Evolutionary conservation across 371 early-diverging fungal genomes (phyloP).

Genomic region (Mucor circinelloides): DNA sequence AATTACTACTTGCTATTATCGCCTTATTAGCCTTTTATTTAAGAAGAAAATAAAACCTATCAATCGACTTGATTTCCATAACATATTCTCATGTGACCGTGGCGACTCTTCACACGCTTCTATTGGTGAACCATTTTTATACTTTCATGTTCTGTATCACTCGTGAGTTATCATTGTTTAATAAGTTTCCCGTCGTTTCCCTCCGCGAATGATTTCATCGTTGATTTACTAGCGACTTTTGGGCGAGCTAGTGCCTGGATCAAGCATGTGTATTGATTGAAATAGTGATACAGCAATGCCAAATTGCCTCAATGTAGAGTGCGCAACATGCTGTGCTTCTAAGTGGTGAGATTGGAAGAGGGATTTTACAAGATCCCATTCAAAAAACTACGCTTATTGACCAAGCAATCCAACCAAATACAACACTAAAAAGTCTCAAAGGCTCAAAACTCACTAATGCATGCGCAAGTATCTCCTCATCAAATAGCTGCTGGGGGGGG

Average conservation of each 20-base stretch:
- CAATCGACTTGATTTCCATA: not conserved
- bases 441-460: too few relatives aligned
- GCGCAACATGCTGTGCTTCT: not conserved
- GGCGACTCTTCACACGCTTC: slow-evolving; percentile 21
- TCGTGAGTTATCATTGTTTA: not conserved
- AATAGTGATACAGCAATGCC: not conserved
- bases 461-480: too few relatives aligned
- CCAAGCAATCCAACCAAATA: too few relatives aligned
- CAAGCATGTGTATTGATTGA: not conserved
- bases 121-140: slow-evolving; percentile 9
- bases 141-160: not conserved
- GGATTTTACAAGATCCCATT: not conserved
- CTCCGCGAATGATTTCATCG: not conserved
- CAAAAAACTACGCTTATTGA: too few relatives aligned
- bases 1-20: slow-evolving; percentile 9
- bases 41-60: slow-evolving; percentile 8
- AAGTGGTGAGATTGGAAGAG: not conserved
- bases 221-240: not conserved
- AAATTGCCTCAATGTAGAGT: not conserved
- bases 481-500: too few relatives aligned
- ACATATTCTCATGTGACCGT: slow-evolving; percentile 18
- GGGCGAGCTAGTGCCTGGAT: not conserved
- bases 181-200: not conserved
- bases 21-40: slow-evolving; percentile 7
- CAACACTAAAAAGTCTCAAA: too few relatives aligned